These are phyloP conservation scores for Aspergillus floridensis DNA, from an alignment of 2,329 filamentous ascomycete genomes.

Conservation along the genomic window DNA sequence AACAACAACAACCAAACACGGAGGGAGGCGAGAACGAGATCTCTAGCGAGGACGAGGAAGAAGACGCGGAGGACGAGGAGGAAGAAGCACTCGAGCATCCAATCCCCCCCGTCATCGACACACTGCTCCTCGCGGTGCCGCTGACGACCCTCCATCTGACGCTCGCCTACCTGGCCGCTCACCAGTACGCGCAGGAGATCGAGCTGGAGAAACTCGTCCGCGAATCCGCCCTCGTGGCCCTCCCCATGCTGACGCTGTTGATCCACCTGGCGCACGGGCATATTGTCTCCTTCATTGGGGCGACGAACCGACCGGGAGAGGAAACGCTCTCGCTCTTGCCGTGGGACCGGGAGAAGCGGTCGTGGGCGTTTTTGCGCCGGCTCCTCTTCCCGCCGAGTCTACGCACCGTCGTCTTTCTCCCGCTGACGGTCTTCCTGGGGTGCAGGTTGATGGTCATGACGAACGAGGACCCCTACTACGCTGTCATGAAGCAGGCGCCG, in stretches of 20 bases:
- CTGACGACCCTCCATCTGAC: slow-evolving; percentile 47
- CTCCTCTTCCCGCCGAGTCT: slow-evolving; percentile 34
- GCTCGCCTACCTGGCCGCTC: slow-evolving; percentile 45
- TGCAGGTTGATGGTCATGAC: slow-evolving; percentile 79
- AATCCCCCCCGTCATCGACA: slow-evolving; percentile 43
- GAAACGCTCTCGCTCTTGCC: slow-evolving; percentile 26
- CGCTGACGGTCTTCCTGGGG: slow-evolving; percentile 48
- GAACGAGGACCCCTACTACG: slow-evolving; percentile 76
- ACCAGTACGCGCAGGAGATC: slow-evolving; percentile 46
- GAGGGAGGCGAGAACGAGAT: background rate
- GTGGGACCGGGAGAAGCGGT: slow-evolving; percentile 25
- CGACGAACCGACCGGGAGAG: background rate
- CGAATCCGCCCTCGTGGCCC: slow-evolving; percentile 39
- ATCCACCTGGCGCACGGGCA: slow-evolving; percentile 47
- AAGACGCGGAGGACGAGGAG: background rate
- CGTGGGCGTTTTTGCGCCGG: slow-evolving; percentile 26
- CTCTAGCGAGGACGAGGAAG: slow-evolving; percentile 1
- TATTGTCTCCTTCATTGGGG: slow-evolving; percentile 34
- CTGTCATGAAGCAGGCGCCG: slow-evolving; percentile 89
- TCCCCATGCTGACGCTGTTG: slow-evolving; percentile 44
- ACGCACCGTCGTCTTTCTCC: slow-evolving; percentile 27
- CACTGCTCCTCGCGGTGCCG: slow-evolving; percentile 42
- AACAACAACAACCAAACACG: background rate
- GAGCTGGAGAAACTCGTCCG: slow-evolving; percentile 31
- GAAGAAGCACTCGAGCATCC: slow-evolving; percentile 16